phyloP scores from a whole-genome alignment of 352 stramenopile species.

The Pseudoperonospora humuli region DNA sequence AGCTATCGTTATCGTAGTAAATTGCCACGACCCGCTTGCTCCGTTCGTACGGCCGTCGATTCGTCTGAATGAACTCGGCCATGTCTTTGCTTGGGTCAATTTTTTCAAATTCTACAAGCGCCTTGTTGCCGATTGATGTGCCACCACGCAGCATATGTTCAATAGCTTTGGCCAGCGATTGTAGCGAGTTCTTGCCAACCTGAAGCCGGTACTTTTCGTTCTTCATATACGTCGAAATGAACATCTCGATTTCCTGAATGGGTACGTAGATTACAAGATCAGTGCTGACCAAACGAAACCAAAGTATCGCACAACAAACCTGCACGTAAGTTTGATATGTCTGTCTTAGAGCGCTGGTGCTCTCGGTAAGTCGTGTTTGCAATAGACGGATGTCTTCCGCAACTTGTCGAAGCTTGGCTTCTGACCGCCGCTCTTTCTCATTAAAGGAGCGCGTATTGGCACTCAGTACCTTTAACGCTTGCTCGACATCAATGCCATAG shows the following conservation, averaged over 20 bases:
- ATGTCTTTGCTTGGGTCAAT: constrained; percentile 56
- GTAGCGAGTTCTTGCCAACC: constrained; percentile 69
- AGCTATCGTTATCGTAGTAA: constrained; percentile 38
- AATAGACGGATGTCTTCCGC: constrained; percentile 38
- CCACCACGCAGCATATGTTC: constrained; percentile 49
- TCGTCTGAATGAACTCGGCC: constrained; percentile 45
- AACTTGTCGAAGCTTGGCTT: constrained; percentile 42
- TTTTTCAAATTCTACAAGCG: constrained; percentile 35
- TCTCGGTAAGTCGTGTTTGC: constrained; percentile 28
- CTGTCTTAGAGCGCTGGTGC: constrained; percentile 28
- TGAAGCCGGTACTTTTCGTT: constrained; percentile 83
- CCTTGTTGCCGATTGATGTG: constrained; percentile 25
- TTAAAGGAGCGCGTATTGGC: constrained; percentile 22
- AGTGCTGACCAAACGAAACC: neutral
- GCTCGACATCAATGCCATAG: constrained; percentile 20
- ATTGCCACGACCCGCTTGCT: constrained; percentile 36
- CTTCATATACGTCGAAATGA: constrained; percentile 76
- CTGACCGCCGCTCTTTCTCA: constrained; percentile 30
- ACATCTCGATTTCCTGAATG: constrained; percentile 59
- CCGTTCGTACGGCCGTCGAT: constrained; percentile 40
- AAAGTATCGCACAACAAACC: constrained; percentile 23
- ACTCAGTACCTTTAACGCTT: constrained; percentile 23
- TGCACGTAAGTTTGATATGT: constrained; percentile 52
- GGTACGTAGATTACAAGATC: neutral
- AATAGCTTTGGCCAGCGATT: constrained; percentile 60